Evolutionary conservation across 805 yeast genomes (phyloP).

Genomic region (Pichia californica): DNA sequence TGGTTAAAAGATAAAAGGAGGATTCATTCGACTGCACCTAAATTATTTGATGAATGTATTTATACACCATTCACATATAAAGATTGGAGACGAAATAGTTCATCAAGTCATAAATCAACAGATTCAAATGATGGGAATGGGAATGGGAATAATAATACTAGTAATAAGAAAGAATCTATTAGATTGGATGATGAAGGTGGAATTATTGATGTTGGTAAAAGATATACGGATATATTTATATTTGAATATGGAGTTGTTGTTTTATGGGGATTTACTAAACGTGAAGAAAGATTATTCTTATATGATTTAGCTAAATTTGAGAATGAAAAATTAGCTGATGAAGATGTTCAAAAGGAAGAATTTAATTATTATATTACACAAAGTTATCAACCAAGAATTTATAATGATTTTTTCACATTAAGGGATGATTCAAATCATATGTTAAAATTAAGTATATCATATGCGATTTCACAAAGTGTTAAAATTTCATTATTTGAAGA

Average conservation of each 20-base stretch:
- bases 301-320: conserved; percentile 86
- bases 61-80: conserved; percentile 85
- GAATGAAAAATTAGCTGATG: conserved; percentile 82
- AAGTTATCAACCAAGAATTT: conserved; percentile 90
- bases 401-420: conserved; percentile 90
- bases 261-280: conserved; percentile 87
- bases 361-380: conserved; percentile 92
- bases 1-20: conserved; percentile 79
- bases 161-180: conserved; percentile 31
- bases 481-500: conserved; percentile 95
- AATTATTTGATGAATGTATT: conserved; percentile 87
- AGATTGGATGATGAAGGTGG: conserved; percentile 92
- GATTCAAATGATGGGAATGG: background rate
- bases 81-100: conserved; percentile 56
- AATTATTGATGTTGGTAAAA: conserved; percentile 79
- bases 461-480: conserved; percentile 92
- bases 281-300: conserved; percentile 78
- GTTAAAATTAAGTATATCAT: conserved; percentile 88
- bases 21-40: conserved; percentile 72
- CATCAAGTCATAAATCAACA: conserved; percentile 6
- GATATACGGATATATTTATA: conserved; percentile 71
- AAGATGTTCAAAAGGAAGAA: conserved; percentile 91
- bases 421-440: conserved; percentile 86
- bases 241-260: conserved; percentile 98
- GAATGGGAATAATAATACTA: conserved; percentile 5